Base-by-base conservation (phyloP, 768 basidiomycete species). In the Antrodiella citrinella region DNA sequence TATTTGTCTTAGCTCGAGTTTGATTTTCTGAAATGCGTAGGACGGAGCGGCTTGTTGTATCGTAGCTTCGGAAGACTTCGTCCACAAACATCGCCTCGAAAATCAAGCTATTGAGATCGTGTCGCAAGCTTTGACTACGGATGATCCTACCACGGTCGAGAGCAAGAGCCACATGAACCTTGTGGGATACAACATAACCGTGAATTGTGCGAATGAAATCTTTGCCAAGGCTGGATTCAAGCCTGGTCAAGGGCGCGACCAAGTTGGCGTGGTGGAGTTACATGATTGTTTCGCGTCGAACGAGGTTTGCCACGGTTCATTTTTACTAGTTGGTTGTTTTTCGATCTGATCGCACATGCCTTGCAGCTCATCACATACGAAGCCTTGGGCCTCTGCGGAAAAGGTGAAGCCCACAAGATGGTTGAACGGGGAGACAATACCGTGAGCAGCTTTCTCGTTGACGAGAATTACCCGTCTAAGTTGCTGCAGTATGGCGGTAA, bases 71-170 rank as follows among this genome's bases (percentile, higher is more conserved):
- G 88, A 91, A 60, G 77, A 75, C 26, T 91, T 91, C 57, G 86
- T 92, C 4, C 82, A 78, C 45, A 62, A 68, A 0, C 81, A 89
- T 57, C 68, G 72, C 11, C 78, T 91, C 7, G 83, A 91, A 66
- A 92, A 90, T 60, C 90, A 92, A 60, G 87, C 88, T 13, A 88
- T 91, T 53, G 90, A 92, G 61, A 81, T 93, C 44, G 80, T 86
- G 19, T 76, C 81, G 0, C 76, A 78, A 54, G 75, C 73, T 2
- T 67, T 91, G 26, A 68, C 72, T 30, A 92, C 89, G 0, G 91
- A 91, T 59, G 70, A 73, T 11, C 70, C 78, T 1, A 64, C 65
- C 12, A 76, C 87, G 2, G 89, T 86, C 53, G 81, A 86, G 57
- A 75, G 76, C 49, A 67, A 66, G 23, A 85, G 81, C 56, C 75